Conservation (phyloP, 345 rosid genomes). For the Capsella bursapastoris region DNA sequence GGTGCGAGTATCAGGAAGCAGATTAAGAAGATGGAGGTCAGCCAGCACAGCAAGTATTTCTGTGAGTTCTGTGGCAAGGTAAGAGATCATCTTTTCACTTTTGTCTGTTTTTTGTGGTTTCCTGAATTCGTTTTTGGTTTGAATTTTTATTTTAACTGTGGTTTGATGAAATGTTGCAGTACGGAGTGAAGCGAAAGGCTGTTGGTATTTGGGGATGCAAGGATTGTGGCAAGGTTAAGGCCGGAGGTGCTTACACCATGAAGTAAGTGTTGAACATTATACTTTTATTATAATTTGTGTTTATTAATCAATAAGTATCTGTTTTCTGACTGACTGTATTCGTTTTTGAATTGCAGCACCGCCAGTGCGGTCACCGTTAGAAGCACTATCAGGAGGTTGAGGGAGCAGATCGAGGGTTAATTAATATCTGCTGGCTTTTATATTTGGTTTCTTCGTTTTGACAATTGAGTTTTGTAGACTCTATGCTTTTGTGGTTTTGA, state of each 20-base stretch:
- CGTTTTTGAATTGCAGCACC: slow-evolving; percentile 53
- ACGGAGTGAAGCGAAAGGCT: slow-evolving; percentile 91
- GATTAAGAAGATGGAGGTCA: slow-evolving; percentile 83
- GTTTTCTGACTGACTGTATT: neutral
- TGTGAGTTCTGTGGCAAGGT: slow-evolving; percentile 91
- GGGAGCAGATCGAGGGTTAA: slow-evolving; percentile 92
- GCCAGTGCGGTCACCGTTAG: slow-evolving; percentile 90
- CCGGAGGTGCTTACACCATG: slow-evolving; percentile 95
- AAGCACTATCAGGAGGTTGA: slow-evolving; percentile 90
- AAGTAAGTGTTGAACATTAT: slow-evolving; percentile 52
- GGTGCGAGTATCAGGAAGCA: slow-evolving; percentile 89
- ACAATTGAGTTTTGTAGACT: neutral
- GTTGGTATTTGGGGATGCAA: slow-evolving; percentile 99
- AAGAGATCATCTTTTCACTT: neutral
- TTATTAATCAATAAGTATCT: neutral
- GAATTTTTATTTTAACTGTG: neutral
- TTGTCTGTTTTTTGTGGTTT: neutral
- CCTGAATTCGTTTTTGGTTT: neutral
- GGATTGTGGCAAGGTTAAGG: slow-evolving; percentile 95
- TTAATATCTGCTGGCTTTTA: neutral
- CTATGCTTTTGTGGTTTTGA: slow-evolving; percentile 14
- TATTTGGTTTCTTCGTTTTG: slow-evolving; percentile 10
- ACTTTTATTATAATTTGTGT: neutral
- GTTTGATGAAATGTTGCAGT: slow-evolving; percentile 45
- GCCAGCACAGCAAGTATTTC: slow-evolving; percentile 81